Evolutionary conservation across 2,329 filamentous ascomycete species (phyloP).

Genomic region (Calonectria montana): DNA sequence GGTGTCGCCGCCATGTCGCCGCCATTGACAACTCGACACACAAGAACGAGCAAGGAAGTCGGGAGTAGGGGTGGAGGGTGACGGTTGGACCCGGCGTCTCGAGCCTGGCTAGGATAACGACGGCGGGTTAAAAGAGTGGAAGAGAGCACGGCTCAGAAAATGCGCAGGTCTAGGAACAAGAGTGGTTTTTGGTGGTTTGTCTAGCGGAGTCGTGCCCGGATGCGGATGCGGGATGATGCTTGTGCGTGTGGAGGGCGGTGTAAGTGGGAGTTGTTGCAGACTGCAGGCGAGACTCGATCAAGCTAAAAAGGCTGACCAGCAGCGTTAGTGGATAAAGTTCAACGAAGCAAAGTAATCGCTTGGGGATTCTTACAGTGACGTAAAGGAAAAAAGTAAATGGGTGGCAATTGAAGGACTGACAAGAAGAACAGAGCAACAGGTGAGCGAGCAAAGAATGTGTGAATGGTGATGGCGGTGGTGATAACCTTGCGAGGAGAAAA

Average conservation of each 20-base stretch:
- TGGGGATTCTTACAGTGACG: not conserved
- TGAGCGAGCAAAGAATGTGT: slow-evolving; percentile 5
- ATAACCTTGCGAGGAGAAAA: not conserved
- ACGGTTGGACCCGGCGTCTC: slow-evolving; percentile 4
- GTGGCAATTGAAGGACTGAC: not conserved
- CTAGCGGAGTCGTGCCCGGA: slow-evolving; percentile 22
- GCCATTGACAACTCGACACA: slow-evolving; percentile 59
- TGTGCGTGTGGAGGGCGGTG: slow-evolving; percentile 42
- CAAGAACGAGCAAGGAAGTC: slow-evolving; percentile 22
- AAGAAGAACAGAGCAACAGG: not conserved
- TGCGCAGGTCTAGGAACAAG: slow-evolving; percentile 10
- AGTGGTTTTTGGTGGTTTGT: slow-evolving; percentile 9
- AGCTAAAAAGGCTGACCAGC: slow-evolving; percentile 27
- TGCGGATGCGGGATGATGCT: slow-evolving; percentile 36
- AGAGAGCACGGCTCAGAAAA: not conserved
- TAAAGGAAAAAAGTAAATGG: not conserved
- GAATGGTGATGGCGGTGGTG: not conserved
- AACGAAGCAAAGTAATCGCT: slow-evolving; percentile 15
- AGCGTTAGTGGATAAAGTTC: slow-evolving; percentile 15
- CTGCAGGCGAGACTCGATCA: slow-evolving; percentile 24
- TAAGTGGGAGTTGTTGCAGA: slow-evolving; percentile 41
- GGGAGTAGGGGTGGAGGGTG: slow-evolving; percentile 16
- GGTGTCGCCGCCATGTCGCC: slow-evolving; percentile 69
- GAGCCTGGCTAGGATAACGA: not conserved
- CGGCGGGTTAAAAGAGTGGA: not conserved